Evolutionary conservation across 495 filamentous ascomycete genomes (phyloP).

Genomic region (Penicillium malachiteum): DNA sequence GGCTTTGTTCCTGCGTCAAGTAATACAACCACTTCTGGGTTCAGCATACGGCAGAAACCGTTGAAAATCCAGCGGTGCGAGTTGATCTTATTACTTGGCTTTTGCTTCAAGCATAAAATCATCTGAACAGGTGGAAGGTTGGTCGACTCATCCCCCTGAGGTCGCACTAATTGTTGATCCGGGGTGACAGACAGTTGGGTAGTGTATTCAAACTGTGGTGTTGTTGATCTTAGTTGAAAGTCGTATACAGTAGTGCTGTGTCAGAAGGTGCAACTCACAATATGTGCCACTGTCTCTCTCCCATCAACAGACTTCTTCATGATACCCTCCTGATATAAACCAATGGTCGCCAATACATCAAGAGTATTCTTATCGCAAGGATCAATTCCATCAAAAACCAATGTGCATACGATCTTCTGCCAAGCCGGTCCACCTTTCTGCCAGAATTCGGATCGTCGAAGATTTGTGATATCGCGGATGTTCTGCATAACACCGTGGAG

Average conservation of each 20-base stretch:
- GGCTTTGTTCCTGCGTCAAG: constrained; percentile 96
- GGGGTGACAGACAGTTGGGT: constrained; percentile 20
- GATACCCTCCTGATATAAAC: constrained; percentile 93
- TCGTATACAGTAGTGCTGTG: too few relatives aligned
- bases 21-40: constrained; percentile 93
- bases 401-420: constrained; percentile 97
- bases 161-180: constrained; percentile 15
- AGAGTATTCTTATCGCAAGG: constrained; percentile 94
- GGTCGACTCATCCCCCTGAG: constrained; percentile 9
- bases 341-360: constrained; percentile 90
- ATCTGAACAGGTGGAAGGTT: constrained; percentile 68
- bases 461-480: constrained; percentile 92
- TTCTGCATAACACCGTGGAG: constrained; percentile 98
- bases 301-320: constrained; percentile 98
- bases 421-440: constrained; percentile 96
- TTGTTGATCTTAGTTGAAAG: too few relatives aligned
- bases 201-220: constrained; percentile 16
- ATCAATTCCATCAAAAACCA: constrained; percentile 97
- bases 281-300: constrained; percentile 90
- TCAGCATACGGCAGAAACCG: constrained; percentile 90
- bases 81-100: constrained; percentile 80
- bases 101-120: constrained; percentile 19
- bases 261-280: constrained; percentile 50
- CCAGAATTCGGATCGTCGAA: constrained; percentile 98
- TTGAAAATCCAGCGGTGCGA: constrained; percentile 98